Conservation (phyloP, 306 rosid genomes). For the Quercus aquifolioides region DNA sequence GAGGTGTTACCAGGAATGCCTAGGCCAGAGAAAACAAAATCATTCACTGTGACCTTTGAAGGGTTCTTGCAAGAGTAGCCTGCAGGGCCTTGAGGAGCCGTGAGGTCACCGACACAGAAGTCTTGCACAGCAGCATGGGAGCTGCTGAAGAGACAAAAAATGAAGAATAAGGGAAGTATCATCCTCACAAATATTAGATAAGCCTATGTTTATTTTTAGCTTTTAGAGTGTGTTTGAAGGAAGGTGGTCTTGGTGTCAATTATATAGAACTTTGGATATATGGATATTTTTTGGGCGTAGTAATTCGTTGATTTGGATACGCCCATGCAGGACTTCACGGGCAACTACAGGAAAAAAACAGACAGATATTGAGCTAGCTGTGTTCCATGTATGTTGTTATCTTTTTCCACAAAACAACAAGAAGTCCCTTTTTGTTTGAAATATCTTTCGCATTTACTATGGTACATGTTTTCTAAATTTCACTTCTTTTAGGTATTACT, state of each 20-base stretch:
- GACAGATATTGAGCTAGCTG: not conserved
- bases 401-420: too few species aligned
- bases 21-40: conserved; percentile 59
- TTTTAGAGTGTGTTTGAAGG: not conserved
- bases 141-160: conserved; percentile 28
- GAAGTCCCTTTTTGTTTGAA: too few species aligned
- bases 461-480: too few species aligned
- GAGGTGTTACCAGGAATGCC: conserved; percentile 66
- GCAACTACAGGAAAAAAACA: not conserved
- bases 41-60: conserved; percentile 40
- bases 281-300: not conserved
- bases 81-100: conserved; percentile 52
- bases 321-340: not conserved
- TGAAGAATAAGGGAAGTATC: conserved; percentile 37
- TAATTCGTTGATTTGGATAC: not conserved
- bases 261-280: not conserved
- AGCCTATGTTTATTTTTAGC: not conserved
- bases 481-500: too few species aligned
- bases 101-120: conserved; percentile 76
- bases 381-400: too few species aligned
- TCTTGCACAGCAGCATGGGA: conserved; percentile 63
- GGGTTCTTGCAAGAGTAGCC: conserved; percentile 73
- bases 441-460: too few species aligned
- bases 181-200: conserved; percentile 24
- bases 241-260: conserved; percentile 16